These are phyloP conservation scores for Sarocladiaceae sp. DNA, from an alignment of 2,329 filamentous ascomycete genomes.

Conservation along the genomic window DNA sequence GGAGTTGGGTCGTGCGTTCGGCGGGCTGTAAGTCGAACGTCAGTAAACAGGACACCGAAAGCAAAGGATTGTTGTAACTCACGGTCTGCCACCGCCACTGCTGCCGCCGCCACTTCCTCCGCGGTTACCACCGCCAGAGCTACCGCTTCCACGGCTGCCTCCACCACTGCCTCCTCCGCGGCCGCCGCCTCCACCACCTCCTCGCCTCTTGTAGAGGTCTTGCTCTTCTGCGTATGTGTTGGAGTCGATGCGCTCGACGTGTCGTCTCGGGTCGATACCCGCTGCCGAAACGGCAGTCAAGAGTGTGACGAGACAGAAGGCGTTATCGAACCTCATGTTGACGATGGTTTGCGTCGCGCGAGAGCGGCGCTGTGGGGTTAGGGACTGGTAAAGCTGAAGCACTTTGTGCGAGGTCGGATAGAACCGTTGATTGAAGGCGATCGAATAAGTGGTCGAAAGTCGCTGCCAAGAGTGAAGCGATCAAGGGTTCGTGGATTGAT, in stretches of 20 bases:
- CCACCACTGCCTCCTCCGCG: slow-evolving; percentile 18
- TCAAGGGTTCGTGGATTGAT: slow-evolving; percentile 6
- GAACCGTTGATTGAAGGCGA: not conserved
- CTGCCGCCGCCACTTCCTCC: slow-evolving; percentile 15
- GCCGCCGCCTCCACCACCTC: slow-evolving; percentile 45
- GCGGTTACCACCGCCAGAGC: slow-evolving; percentile 16
- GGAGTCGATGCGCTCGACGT: slow-evolving; percentile 20
- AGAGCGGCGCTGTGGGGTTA: not conserved
- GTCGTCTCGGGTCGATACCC: slow-evolving; percentile 18
- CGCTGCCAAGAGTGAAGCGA: slow-evolving; percentile 6
- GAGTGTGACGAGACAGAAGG: slow-evolving; percentile 25
- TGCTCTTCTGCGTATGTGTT: slow-evolving; percentile 25
- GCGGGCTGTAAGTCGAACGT: no score
- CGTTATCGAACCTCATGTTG: slow-evolving; percentile 27
- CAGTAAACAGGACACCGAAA: slow-evolving; percentile 9
- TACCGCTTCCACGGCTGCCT: slow-evolving; percentile 16
- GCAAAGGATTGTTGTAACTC: slow-evolving; percentile 10
- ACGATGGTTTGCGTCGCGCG: slow-evolving; percentile 1
- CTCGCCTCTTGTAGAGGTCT: slow-evolving; percentile 56
- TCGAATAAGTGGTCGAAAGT: not conserved
- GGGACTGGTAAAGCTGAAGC: not conserved
- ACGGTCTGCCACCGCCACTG: not conserved
- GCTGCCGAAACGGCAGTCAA: slow-evolving; percentile 22
- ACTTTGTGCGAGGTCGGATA: not conserved
- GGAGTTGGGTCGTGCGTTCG: no score